Percentiles rank a stretch among this genome's conserved stretches.
phyloP scores from a whole-genome alignment of 257 asterid genomes.

The Fraxinus quadrangulata region DNA sequence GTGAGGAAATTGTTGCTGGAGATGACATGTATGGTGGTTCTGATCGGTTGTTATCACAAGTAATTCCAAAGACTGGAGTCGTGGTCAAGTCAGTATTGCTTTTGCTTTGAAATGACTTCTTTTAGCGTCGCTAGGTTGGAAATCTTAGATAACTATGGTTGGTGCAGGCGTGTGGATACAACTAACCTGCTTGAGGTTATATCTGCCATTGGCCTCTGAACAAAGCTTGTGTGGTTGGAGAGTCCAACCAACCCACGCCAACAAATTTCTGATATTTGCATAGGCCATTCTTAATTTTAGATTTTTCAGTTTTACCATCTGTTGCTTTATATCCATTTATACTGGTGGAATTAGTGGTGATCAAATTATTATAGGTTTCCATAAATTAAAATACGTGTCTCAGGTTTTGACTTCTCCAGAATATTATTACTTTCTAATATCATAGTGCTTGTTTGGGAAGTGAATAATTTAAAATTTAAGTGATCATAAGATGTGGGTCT shows the following conservation, averaged over 20 bases:
- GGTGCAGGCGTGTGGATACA: slow-evolving; percentile 80
- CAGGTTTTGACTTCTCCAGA: neutral
- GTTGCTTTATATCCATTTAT: neutral
- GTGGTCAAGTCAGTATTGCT: slow-evolving; percentile 66
- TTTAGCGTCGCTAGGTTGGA: slow-evolving; percentile 4
- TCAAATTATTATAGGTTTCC: neutral
- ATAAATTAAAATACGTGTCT: too few species aligned
- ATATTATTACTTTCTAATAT: neutral
- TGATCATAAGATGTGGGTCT: too few species aligned
- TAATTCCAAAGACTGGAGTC: slow-evolving; percentile 75
- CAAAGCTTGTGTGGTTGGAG: slow-evolving; percentile 97
- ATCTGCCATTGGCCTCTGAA: slow-evolving; percentile 60
- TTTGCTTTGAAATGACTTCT: slow-evolving; percentile 3
- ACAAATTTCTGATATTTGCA: slow-evolving; percentile 83
- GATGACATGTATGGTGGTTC: slow-evolving; percentile 98
- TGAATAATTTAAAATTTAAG: too few species aligned
- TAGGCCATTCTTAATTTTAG: slow-evolving; percentile 32
- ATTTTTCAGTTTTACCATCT: slow-evolving; percentile 8
- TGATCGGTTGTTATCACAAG: slow-evolving; percentile 82
- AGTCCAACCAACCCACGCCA: slow-evolving; percentile 98
- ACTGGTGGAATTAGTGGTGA: slow-evolving; percentile 1
- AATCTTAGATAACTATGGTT: slow-evolving; percentile 19
- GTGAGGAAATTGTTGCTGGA: slow-evolving; percentile 91
- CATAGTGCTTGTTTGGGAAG: neutral
- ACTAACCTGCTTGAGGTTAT: slow-evolving; percentile 75